phyloP scores from a whole-genome alignment of 805 yeast genomes.

The Cyberlindnera mississippiensis region DNA sequence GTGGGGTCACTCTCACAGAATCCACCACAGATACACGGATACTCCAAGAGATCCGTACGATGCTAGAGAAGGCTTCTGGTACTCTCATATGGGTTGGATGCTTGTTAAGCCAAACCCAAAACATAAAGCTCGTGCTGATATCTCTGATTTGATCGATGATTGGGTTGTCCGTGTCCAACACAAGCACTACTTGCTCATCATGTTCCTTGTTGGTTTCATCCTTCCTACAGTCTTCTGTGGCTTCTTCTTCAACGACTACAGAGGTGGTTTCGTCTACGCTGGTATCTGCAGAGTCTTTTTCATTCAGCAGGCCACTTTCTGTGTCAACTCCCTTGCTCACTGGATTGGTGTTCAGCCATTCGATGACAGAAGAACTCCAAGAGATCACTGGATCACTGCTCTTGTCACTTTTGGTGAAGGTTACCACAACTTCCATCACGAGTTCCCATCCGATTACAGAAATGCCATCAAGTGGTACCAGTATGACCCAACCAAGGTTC shows the following conservation, averaged over 20 bases:
- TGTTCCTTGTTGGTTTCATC: constrained; percentile 57
- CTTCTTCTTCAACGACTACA: constrained; percentile 52
- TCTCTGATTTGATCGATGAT: constrained; percentile 72
- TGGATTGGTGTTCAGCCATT: constrained; percentile 86
- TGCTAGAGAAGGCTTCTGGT: constrained; percentile 82
- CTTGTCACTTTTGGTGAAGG: constrained; percentile 87
- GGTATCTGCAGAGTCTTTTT: constrained; percentile 65
- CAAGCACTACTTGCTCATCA: constrained; percentile 63
- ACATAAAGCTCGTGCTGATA: constrained; percentile 54
- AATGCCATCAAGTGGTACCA: constrained; percentile 86
- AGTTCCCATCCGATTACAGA: constrained; percentile 86
- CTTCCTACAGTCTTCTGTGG: constrained; percentile 61
- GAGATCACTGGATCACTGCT: constrained; percentile 79
- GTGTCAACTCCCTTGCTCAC: constrained; percentile 83
- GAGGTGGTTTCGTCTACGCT: constrained; percentile 74
- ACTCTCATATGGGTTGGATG: constrained; percentile 87
- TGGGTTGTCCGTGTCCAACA: constrained; percentile 81
- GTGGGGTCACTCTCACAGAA: constrained; percentile 87
- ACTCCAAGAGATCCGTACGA: constrained; percentile 82
- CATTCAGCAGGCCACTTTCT: constrained; percentile 83
- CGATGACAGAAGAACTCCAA: constrained; percentile 82
- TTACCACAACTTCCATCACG: constrained; percentile 87
- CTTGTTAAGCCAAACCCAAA: constrained; percentile 75
- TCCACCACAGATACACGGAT: constrained; percentile 85
- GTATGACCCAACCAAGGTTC: constrained; percentile 76